phyloP scores from a whole-genome alignment of 2,329 filamentous ascomycete genomes.

The Pseudogymnoascus pannorum region DNA sequence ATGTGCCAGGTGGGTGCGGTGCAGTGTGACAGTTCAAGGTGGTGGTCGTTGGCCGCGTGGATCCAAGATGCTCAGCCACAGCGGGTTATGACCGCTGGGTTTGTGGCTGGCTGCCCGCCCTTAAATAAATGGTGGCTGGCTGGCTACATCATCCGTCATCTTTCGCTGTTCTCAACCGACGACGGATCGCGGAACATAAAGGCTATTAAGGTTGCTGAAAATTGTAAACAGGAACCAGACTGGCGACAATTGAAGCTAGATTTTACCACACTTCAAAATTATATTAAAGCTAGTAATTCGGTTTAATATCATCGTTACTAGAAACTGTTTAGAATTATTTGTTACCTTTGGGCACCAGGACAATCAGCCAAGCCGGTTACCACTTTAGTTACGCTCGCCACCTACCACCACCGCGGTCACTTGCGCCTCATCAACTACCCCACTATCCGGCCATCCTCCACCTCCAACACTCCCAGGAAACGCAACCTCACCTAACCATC shows the following conservation, averaged over 20 bases:
- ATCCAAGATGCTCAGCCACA: neutral
- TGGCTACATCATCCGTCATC: constrained; percentile 8
- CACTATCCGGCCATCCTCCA: constrained; percentile 2
- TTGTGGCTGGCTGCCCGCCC: neutral
- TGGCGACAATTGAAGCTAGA: neutral
- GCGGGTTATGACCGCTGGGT: neutral
- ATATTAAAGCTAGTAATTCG: no score
- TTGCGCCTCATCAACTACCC: constrained; percentile 6
- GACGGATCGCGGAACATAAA: neutral
- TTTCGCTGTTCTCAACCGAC: neutral
- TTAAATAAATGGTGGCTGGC: constrained; percentile 3
- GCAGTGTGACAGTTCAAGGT: constrained; percentile 4
- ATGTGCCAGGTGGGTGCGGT: neutral
- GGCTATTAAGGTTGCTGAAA: neutral
- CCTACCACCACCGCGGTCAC: neutral
- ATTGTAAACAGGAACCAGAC: neutral
- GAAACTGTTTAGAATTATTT: no score
- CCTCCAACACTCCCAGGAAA: constrained; percentile 1
- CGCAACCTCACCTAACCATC: constrained; percentile 6
- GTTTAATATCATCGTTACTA: no score
- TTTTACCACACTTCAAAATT: no score
- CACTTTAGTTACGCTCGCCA: constrained; percentile 3
- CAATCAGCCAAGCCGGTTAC: constrained; percentile 8
- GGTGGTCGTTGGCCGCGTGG: constrained; percentile 5
- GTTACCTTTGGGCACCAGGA: no score